These are phyloP conservation scores for Colletotrichum cereale DNA, from an alignment of 2,329 filamentous ascomycete genomes.

Conservation along the genomic window DNA sequence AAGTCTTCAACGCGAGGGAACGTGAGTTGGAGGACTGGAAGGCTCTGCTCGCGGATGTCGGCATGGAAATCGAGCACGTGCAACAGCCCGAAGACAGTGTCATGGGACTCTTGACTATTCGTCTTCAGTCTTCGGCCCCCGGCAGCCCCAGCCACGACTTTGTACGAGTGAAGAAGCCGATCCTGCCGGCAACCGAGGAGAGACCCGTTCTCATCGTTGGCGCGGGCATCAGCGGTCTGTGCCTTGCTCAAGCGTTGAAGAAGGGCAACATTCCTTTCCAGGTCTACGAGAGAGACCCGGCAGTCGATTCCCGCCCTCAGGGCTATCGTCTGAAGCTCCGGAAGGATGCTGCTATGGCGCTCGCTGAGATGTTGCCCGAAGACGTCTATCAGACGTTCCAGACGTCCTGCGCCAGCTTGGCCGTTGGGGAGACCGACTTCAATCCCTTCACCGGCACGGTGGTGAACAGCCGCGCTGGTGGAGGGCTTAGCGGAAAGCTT, in stretches of 20 bases:
- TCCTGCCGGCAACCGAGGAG: background rate
- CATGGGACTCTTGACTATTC: slow-evolving; percentile 10
- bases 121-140: slow-evolving; percentile 2
- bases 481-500: slow-evolving; percentile 67
- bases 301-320: slow-evolving; percentile 67
- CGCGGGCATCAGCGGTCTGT: slow-evolving; percentile 52
- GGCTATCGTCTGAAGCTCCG: slow-evolving; percentile 70
- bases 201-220: slow-evolving; percentile 51
- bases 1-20: slow-evolving; percentile 62
- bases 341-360: slow-evolving; percentile 3
- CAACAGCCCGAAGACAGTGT: slow-evolving; percentile 6
- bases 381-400: slow-evolving; percentile 14
- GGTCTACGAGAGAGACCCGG: slow-evolving; percentile 65
- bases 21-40: slow-evolving; percentile 58
- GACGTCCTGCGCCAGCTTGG: slow-evolving; percentile 12
- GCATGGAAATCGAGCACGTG: slow-evolving; percentile 1
- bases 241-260: slow-evolving; percentile 51
- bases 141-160: slow-evolving; percentile 5
- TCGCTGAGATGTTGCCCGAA: slow-evolving; percentile 8
- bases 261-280: slow-evolving; percentile 54
- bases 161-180: background rate
- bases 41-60: slow-evolving; percentile 52
- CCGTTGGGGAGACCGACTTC: slow-evolving; percentile 12
- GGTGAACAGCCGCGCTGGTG: slow-evolving; percentile 50
- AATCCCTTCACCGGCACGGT: slow-evolving; percentile 20